Percentiles rank a stretch among this genome's conserved stretches.
Conservation (phyloP, 371 early-diverging fungal species). For the Mortierella sp. region DNA sequence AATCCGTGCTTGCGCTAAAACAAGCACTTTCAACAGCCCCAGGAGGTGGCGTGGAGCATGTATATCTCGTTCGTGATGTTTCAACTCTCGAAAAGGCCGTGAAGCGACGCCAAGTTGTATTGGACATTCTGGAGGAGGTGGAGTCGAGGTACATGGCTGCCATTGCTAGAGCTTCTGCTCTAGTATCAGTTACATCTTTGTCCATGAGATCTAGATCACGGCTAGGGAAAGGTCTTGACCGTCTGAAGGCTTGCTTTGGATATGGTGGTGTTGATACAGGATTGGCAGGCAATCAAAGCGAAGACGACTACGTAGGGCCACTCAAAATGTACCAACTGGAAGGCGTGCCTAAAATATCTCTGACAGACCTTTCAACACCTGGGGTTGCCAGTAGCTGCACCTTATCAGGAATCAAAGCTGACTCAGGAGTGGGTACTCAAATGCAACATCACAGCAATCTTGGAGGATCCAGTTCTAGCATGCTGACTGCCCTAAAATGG, state of each 20-base stretch:
- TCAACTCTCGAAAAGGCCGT: slow-evolving; percentile 27
- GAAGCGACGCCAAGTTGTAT: slow-evolving; percentile 17
- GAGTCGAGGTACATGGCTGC: slow-evolving; percentile 30
- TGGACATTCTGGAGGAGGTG: slow-evolving; percentile 26
- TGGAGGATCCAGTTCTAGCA: slow-evolving; percentile 3
- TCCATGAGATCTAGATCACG: slow-evolving; percentile 25
- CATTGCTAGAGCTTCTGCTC: slow-evolving; percentile 30
- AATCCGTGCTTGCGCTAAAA: slow-evolving; percentile 12
- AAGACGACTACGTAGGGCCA: slow-evolving; percentile 29
- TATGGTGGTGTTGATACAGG: not conserved
- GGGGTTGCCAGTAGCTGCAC: not conserved
- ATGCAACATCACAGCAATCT: not conserved
- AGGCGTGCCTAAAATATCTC: slow-evolving; percentile 26
- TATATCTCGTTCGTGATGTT: slow-evolving; percentile 25
- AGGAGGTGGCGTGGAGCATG: slow-evolving; percentile 31
- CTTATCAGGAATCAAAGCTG: not conserved
- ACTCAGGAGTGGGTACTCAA: not conserved
- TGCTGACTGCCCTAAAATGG: slow-evolving; percentile 22
- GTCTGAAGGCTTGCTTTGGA: slow-evolving; percentile 14
- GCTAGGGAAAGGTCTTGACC: slow-evolving; percentile 18
- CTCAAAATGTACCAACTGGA: slow-evolving; percentile 36
- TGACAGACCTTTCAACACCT: slow-evolving; percentile 18
- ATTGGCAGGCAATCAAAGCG: not conserved
- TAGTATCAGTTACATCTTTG: slow-evolving; percentile 21
- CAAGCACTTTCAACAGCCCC: slow-evolving; percentile 16